A percentile compares a stretch with the other conserved stretches of the same genome.
phyloP scores from a whole-genome alignment of 2,329 filamentous ascomycete species.

The Ascochyta rabiei region DNA sequence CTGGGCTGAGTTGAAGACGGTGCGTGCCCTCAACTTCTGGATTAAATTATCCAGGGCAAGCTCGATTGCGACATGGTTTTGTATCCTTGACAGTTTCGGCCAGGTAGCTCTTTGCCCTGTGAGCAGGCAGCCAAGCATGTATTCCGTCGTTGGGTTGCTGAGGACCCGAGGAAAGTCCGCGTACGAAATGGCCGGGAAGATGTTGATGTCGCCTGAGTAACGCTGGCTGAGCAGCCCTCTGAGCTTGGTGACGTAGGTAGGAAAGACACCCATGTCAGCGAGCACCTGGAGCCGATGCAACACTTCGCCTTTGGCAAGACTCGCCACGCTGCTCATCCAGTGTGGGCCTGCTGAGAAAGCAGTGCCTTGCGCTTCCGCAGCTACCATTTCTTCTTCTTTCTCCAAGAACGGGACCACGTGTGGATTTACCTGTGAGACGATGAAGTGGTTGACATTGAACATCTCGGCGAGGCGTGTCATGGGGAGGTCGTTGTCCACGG shows the following conservation, averaged over 20 bases:
- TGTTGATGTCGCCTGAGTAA: conserved; percentile 95
- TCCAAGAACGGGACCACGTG: conserved; percentile 87
- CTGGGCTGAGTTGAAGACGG: conserved; percentile 72
- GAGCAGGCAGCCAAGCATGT: conserved; percentile 80
- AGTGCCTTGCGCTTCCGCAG: conserved; percentile 39
- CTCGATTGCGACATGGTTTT: conserved; percentile 88
- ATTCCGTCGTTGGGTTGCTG: conserved; percentile 82
- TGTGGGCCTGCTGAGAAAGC: conserved; percentile 53
- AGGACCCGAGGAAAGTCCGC: conserved; percentile 78
- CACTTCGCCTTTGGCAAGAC: conserved; percentile 78
- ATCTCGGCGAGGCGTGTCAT: conserved; percentile 89
- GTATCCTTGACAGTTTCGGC: conserved; percentile 84
- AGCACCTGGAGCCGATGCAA: conserved; percentile 81
- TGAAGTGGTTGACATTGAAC: conserved; percentile 99
- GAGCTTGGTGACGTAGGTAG: conserved; percentile 77
- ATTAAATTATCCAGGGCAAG: conserved; percentile 80
- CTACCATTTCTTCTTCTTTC: conserved; percentile 68
- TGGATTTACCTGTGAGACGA: conserved; percentile 95
- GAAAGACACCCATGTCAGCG: conserved; percentile 79
- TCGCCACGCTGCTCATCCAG: conserved; percentile 71
- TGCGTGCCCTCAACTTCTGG: conserved; percentile 68
- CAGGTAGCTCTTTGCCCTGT: conserved; percentile 86
- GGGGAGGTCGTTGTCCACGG: conserved; percentile 90
- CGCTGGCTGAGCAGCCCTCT: conserved; percentile 84
- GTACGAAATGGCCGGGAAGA: conserved; percentile 78